Base-by-base conservation (phyloP, 495 filamentous ascomycete species). In the Podospora pseudopauciseta region DNA sequence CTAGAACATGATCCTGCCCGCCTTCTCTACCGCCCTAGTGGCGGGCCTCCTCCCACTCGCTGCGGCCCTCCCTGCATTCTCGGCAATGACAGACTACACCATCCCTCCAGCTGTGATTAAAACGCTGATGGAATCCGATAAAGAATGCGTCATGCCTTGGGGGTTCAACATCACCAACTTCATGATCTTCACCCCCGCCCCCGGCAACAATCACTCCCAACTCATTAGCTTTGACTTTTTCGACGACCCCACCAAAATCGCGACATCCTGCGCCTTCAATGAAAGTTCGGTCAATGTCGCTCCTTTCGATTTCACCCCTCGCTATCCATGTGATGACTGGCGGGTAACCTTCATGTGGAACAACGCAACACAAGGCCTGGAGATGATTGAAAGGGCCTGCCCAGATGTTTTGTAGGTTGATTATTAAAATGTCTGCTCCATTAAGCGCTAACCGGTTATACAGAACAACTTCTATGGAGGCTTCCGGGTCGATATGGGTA, bases 311-410 rank as follows among this genome's bases (percentile, higher is more conserved):
- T 66, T 70, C 4, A 64, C 71, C 5, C 60, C 71, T 2, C 64
- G 75, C 68, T 72, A 71, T 67, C 32, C 74, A 59, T 76, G 77
- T 77, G 65, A 76, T 16, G 63, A 77, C 65, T n/a, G 28, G 15
- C 23, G 74, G 72, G 71, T 86, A 79, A 20, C 84, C 67, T 77
- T 87, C 83, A 76, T 87, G 80, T 70, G 83, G 80, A 62, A 82
- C n/a, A 28, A 84, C 71, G 19, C 34, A 13, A 18, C 9, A n/a
- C 18, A 76, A 72, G 61, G 72, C 64, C 54, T 80, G 28, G 70
- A 68, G 2, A 16, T 80, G 55, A 70, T 78, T 44, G 78, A 80
- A 74, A 67, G 63, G 32, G 71, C 69, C 3, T 80, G 78, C 34
- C 74, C 77, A 5, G 27, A 61, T 9, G 49, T 49, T 18, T 5